Evolutionary conservation across 2,329 filamentous ascomycete species (phyloP).

Genomic region (Colletotrichum melonis): DNA sequence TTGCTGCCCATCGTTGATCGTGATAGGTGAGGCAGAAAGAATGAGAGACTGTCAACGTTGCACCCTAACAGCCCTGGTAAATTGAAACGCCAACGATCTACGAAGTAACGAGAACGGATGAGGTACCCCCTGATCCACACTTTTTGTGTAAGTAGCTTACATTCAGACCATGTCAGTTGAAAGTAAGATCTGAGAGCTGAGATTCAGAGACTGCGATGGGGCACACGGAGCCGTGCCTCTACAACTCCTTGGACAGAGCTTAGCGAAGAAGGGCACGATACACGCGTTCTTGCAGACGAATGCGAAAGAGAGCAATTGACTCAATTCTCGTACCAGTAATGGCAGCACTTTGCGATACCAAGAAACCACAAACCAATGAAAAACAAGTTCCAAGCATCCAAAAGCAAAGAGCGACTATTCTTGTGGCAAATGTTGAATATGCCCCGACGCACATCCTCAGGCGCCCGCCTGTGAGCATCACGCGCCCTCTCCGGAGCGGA

Average conservation of each 20-base stretch:
- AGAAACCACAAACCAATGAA: neutral
- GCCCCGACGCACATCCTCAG: constrained; percentile 20
- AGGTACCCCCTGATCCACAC: neutral
- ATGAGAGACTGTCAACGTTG: neutral
- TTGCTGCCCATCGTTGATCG: neutral
- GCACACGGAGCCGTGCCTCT: neutral
- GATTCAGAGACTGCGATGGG: neutral
- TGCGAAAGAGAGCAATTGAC: neutral
- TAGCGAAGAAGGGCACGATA: neutral
- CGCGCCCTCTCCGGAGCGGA: constrained; percentile 8
- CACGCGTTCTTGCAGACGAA: neutral
- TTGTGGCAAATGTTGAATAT: constrained; percentile 23
- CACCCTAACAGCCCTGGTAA: neutral
- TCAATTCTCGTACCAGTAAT: neutral
- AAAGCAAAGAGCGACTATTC: neutral
- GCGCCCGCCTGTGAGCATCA: neutral
- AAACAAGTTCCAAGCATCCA: neutral
- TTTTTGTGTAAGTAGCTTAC: neutral
- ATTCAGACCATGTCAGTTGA: neutral
- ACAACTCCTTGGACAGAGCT: neutral
- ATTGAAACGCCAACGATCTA: neutral
- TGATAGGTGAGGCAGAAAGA: neutral
- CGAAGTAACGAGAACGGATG: neutral
- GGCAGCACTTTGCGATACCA: neutral
- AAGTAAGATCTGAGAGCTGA: neutral